These are phyloP conservation scores for Arachnopeziza araneosa DNA, from an alignment of 2,329 filamentous ascomycete species.

Conservation along the genomic window DNA sequence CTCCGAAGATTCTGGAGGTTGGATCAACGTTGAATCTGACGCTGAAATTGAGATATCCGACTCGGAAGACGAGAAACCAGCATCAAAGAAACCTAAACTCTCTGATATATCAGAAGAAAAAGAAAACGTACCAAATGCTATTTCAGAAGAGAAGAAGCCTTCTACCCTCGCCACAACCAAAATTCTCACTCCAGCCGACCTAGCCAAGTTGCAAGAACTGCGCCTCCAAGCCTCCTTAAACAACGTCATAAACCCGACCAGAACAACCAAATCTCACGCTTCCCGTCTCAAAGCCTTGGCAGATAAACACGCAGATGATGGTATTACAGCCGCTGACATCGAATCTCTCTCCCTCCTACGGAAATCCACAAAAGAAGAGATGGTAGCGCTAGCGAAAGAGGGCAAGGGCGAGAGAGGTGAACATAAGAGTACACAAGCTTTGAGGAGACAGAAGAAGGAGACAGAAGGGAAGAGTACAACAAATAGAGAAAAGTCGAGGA, in stretches of 20 bases:
- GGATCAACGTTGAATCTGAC: conserved; percentile 86
- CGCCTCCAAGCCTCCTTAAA: conserved; percentile 68
- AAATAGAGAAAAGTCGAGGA: conserved; percentile 92
- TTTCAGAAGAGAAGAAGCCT: conserved; percentile 39
- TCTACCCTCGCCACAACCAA: conserved; percentile 84
- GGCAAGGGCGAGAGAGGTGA: conserved; percentile 72
- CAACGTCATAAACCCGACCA: conserved; percentile 41
- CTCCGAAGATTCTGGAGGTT: conserved; percentile 72
- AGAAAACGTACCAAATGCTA: conserved; percentile 40
- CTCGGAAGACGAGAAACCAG: conserved; percentile 67
- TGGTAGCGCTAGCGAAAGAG: conserved; percentile 74
- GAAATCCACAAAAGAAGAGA: conserved; percentile 86
- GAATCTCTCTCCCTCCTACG: conserved; percentile 77
- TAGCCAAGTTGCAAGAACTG: conserved; percentile 90
- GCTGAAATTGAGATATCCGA: conserved; percentile 71
- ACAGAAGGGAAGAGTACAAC: conserved; percentile 91
- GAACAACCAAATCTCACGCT: conserved; percentile 37
- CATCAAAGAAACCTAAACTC: conserved; percentile 58
- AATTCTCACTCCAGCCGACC: conserved; percentile 90
- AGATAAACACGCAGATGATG: conserved; percentile 74
- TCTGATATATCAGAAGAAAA: conserved; percentile 29
- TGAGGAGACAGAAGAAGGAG: conserved; percentile 81
- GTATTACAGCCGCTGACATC: conserved; percentile 85
- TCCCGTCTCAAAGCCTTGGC: conserved; percentile 34
- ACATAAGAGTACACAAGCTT: conserved; percentile 81